A percentile compares a stretch with the other conserved stretches of the same genome.
These are phyloP conservation scores for Porcisia deanei DNA, from an alignment of 208 protist species.

Conservation along the genomic window DNA sequence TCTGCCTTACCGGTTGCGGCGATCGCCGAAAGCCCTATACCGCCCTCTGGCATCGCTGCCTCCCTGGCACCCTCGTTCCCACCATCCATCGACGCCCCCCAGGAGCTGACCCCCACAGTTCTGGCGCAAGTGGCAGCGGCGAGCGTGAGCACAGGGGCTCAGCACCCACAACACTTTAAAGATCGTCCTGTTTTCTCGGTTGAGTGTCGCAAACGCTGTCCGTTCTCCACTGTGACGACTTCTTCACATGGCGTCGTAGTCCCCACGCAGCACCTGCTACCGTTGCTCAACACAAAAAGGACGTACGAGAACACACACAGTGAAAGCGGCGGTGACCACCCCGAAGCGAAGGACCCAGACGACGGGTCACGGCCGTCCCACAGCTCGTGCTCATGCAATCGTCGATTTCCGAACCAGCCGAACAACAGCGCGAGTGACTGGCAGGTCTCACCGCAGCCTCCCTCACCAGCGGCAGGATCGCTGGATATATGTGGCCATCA, in stretches of 20 bases:
- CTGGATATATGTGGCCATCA: neutral
- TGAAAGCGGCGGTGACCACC: neutral
- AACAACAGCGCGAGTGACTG: neutral
- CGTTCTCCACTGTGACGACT: neutral
- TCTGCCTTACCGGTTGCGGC: neutral
- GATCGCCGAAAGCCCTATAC: neutral
- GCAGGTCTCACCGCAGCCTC: neutral
- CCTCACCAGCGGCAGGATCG: neutral
- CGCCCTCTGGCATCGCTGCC: neutral
- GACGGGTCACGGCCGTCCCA: neutral
- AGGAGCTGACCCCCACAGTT: neutral
- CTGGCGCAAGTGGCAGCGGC: conserved; percentile 8
- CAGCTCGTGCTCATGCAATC: neutral
- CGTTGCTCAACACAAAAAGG: neutral
- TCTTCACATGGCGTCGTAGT: neutral
- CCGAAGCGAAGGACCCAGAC: neutral
- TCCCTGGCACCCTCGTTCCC: neutral
- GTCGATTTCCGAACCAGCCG: neutral
- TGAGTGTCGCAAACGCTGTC: conserved; percentile 15
- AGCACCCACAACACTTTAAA: conserved; percentile 9
- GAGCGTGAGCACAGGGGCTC: conserved; percentile 13
- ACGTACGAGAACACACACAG: neutral
- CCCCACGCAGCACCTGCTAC: neutral
- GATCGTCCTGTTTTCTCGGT: conserved; percentile 1
- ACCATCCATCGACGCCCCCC: neutral